A percentile compares a stretch with the other conserved stretches of the same genome.
Evolutionary conservation across 2,329 filamentous ascomycete species (phyloP).

Genomic region (Neoscytalidium dimidiatum): DNA sequence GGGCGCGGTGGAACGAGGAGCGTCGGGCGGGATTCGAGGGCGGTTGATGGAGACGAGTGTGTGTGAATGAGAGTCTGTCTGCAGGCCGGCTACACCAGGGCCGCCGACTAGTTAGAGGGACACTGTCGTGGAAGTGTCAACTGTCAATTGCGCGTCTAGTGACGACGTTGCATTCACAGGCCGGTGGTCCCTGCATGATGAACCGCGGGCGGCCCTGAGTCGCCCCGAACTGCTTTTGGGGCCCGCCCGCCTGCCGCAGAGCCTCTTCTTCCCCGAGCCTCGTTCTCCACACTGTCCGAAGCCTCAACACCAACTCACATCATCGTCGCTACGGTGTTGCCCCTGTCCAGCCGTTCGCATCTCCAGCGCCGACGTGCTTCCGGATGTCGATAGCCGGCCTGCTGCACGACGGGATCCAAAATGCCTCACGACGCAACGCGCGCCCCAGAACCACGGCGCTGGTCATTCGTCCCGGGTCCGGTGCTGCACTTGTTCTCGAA

Average conservation of each 20-base stretch:
- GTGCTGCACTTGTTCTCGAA: neutral
- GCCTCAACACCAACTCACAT: neutral
- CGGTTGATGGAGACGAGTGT: neutral
- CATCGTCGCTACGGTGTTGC: neutral
- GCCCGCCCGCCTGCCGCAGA: too few species aligned
- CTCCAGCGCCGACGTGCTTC: neutral
- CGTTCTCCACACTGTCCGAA: neutral
- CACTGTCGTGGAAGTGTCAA: neutral
- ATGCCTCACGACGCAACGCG: neutral
- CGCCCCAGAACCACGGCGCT: neutral
- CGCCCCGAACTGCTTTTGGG: conserved; percentile 2
- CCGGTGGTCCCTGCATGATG: conserved; percentile 14
- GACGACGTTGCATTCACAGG: conserved; percentile 16
- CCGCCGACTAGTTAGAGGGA: neutral
- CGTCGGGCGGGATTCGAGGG: neutral
- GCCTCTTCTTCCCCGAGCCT: neutral
- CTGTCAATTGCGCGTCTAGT: conserved; percentile 17
- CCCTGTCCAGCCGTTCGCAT: neutral
- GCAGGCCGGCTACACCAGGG: neutral
- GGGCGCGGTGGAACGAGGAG: neutral
- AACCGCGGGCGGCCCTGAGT: neutral
- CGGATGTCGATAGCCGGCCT: neutral
- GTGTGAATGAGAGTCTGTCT: neutral
- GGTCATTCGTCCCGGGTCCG: neutral
- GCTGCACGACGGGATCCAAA: neutral